Evolutionary conservation across 2,329 filamentous ascomycete species (phyloP).

Genomic region (Penicillium decumbens): DNA sequence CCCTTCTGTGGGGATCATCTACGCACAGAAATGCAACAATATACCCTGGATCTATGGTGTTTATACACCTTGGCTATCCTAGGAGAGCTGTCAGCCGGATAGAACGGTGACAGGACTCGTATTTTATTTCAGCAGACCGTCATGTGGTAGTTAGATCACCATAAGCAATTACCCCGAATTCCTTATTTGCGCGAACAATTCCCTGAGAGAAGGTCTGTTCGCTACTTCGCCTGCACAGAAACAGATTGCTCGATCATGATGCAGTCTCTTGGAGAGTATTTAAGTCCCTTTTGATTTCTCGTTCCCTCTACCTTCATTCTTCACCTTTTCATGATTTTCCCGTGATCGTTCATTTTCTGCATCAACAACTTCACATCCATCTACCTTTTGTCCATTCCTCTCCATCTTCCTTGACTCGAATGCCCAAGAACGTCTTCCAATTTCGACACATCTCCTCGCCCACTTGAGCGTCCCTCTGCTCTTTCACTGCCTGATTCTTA

Average conservation of each 20-base stretch:
- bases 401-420: too few relatives aligned
- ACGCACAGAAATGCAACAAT: not conserved
- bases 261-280: not conserved
- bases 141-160: constrained; percentile 2
- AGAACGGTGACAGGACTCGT: not conserved
- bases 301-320: too few relatives aligned
- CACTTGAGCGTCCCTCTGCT: too few relatives aligned
- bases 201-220: not conserved
- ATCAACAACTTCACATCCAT: too few relatives aligned
- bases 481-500: too few relatives aligned
- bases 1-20: not conserved
- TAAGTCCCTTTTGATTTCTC: too few relatives aligned
- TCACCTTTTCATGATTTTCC: too few relatives aligned
- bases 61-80: not conserved
- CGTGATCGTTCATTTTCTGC: too few relatives aligned
- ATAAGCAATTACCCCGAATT: not conserved
- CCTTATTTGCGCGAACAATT: not conserved
- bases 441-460: too few relatives aligned
- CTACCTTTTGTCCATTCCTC: too few relatives aligned
- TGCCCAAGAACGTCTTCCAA: too few relatives aligned
- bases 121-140: not conserved
- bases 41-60: not conserved
- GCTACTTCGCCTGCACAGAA: not conserved
- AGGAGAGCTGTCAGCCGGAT: not conserved
- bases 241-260: not conserved